Base-by-base conservation (phyloP, 23 red algal genomes). In the Chondrus crispus region DNA sequence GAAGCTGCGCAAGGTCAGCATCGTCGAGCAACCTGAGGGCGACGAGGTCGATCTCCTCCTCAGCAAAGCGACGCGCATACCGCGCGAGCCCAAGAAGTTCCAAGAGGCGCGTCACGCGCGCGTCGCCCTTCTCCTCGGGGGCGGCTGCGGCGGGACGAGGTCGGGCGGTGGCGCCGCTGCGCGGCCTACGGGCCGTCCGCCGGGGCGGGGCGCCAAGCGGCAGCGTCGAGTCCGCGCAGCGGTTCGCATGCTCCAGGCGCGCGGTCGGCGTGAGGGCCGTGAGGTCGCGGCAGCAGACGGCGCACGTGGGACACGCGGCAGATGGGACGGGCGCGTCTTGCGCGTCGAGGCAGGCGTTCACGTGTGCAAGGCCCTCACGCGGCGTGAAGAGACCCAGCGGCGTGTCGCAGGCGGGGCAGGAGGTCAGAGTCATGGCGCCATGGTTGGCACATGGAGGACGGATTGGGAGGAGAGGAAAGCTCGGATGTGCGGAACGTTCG, bases 41-140 rank as follows among this genome's bases (percentile, higher is more conserved):
- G 20, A 48, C 77, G n/a, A 92, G 62, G 77, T 92, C 89, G 33
- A 92, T 84, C 39, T 92, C 89, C 66, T 92, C 89, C 40, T 70
- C 58, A 33, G 77, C 89, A 74, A 92, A 92, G 24, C 79, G 76
- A 60, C 50, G 46, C 22, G 62, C 39, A 54, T 84, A 92, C 43
- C 89, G 37, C 33, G 82, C 55, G 7, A 86, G 28, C 8, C 82
- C 82, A 10, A 86, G 46, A 22, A 82, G 22, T 0, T 62, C 57
- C 51, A 82, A 60, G 30, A 82, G 78, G 26, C 43, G 45, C 57
- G 8, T 22, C 22, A 82, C 45, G 12, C 48, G 53, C 12, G 29
- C 22, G 24, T 82, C 78, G 39, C 40, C 8, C 32, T 72, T 72
- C 66, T n/a, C 16, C 26, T 24, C 26, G 44, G 71, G 37, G 28